Evolutionary conservation across 2,329 filamentous ascomycete genomes (phyloP).

Genomic region (Orbilia javanica): DNA sequence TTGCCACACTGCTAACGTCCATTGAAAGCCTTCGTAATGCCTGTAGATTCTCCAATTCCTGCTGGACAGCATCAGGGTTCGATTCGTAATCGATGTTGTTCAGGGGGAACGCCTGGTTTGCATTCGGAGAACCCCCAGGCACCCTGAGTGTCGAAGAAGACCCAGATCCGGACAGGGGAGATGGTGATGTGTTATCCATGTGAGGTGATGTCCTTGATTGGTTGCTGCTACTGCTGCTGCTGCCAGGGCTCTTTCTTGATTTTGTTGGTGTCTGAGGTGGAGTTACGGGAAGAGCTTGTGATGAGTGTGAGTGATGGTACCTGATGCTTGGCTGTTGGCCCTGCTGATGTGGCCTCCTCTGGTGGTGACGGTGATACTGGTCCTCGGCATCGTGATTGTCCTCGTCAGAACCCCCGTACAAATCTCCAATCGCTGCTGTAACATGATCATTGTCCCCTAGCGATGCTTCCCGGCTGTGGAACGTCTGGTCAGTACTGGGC

Average conservation of each 20-base stretch:
- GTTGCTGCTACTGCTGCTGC: conserved; percentile 60
- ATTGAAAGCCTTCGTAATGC: conserved; percentile 93
- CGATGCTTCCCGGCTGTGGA: conserved; percentile 65
- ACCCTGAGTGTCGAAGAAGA: conserved; percentile 67
- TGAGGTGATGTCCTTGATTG: conserved; percentile 66
- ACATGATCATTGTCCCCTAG: conserved; percentile 94
- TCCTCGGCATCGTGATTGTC: conserved; percentile 59
- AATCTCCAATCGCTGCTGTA: conserved; percentile 89
- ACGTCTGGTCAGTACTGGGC: conserved; percentile 58
- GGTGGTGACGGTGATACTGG: conserved; percentile 22
- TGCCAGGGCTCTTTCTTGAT: conserved; percentile 37
- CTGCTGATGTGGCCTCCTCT: conserved; percentile 36
- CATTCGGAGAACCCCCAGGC: conserved; percentile 66
- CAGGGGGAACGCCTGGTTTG: conserved; percentile 76
- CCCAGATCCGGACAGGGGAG: conserved; percentile 70
- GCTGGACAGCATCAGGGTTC: conserved; percentile 86
- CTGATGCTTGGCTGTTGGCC: conserved; percentile 17
- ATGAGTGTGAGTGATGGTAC: conserved; percentile 31
- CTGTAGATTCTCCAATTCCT: conserved; percentile 92
- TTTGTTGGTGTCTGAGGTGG: conserved; percentile 59
- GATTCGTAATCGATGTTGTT: conserved; percentile 91
- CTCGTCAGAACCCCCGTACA: conserved; percentile 75
- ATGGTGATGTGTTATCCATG: conserved; percentile 69
- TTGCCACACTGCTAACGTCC: conserved; percentile 78
- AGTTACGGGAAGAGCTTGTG: conserved; percentile 49